Conservation (phyloP, 1,284 basidiomycete genomes). For the Trichosporon asahii region DNA sequence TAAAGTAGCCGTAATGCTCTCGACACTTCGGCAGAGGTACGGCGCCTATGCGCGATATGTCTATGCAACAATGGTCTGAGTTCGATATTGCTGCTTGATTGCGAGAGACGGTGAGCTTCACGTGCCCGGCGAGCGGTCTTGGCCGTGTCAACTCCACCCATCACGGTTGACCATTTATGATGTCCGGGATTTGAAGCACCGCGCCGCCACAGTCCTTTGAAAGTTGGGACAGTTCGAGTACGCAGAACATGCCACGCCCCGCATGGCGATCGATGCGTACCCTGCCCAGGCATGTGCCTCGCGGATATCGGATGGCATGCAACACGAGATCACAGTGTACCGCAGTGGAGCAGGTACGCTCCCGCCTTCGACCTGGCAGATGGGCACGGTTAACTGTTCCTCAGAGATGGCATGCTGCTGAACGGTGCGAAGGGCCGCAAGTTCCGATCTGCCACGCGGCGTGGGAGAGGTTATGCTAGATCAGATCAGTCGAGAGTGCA, state of each 20-base stretch:
- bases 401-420: not conserved
- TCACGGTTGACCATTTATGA: no score
- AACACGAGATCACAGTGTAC: not conserved
- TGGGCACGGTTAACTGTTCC: not conserved
- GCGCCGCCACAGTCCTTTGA: no score
- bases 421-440: no score
- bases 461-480: no score
- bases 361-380: not conserved
- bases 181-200: no score
- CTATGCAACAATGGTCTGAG: not conserved
- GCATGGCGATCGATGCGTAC: not conserved
- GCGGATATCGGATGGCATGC: not conserved
- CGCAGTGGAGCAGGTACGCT: not conserved
- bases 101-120: not conserved
- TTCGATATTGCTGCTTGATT: not conserved
- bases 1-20: not conserved
- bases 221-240: no score
- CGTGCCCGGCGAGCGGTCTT: not conserved
- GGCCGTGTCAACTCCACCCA: not conserved
- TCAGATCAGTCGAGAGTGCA: no score
- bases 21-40: not conserved
- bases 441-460: no score
- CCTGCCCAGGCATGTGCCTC: not conserved
- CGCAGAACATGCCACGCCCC: no score
- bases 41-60: not conserved